Percentiles rank a stretch among this genome's conserved stretches.
These are phyloP conservation scores for Diospyros lotus DNA, from an alignment of 148 eudicot species.

Conservation along the genomic window DNA sequence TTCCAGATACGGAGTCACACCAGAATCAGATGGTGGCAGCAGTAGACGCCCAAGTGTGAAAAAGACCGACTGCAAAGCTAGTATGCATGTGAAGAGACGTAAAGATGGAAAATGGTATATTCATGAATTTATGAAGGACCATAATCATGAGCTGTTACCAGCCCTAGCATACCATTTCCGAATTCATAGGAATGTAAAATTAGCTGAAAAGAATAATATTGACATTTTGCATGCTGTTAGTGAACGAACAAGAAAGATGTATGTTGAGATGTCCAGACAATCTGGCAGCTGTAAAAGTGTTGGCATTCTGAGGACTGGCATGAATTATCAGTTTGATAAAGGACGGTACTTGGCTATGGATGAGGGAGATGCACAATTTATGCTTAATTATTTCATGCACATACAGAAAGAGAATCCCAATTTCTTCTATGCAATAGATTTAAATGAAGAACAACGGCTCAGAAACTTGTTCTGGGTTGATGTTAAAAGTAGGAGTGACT, in stretches of 20 bases:
- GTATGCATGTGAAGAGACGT: conserved; percentile 53
- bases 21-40: conserved; percentile 37
- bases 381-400: conserved; percentile 39
- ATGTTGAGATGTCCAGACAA: conserved; percentile 29
- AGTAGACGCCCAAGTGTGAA: conserved; percentile 32
- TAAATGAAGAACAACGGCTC: conserved; percentile 45
- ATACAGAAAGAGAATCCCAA: conserved; percentile 49
- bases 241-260: conserved; percentile 37
- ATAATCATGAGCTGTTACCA: conserved; percentile 60
- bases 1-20: conserved; percentile 46
- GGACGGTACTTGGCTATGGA: conserved; percentile 43
- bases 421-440: conserved; percentile 48
- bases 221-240: conserved; percentile 34
- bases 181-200: conserved; percentile 38
- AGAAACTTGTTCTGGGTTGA: conserved; percentile 60
- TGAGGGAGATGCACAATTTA: conserved; percentile 47
- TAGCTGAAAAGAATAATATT: conserved; percentile 37
- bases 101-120: conserved; percentile 50
- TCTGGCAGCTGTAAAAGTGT: conserved; percentile 24
- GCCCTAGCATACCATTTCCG: conserved; percentile 49
- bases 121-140: conserved; percentile 50
- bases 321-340: conserved; percentile 28
- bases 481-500: conserved; percentile 43
- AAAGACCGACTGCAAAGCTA: conserved; percentile 59
- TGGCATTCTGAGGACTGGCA: conserved; percentile 9